Evolutionary conservation across 371 early-diverging fungal genomes (phyloP), one percentile per base, ranked within the genome.

Genomic region (Rhizopus sp.): DNA sequence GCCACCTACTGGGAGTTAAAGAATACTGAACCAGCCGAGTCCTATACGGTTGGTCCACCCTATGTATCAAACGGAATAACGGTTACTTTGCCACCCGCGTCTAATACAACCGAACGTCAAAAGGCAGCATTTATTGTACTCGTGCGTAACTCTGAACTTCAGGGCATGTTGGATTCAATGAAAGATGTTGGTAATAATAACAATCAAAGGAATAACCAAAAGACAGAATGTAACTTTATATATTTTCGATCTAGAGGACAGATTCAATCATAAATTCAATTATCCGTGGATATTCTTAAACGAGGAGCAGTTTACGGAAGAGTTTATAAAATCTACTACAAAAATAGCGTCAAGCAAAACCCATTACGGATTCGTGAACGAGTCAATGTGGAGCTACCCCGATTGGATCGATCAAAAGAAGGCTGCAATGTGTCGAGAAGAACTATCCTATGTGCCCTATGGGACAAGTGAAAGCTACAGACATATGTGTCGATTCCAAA

Each of bases 401-500:
- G 53, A 53, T 5, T 91, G 87, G 84, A 91, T 97, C 65, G 82
- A 95, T 67, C 71, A 82, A 68, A 53, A 75, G 5, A 69, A 69
- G 55, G 92, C 91, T 0, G 72, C 77, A 23, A 60, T 72, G 49
- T 46, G 57, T 15, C 77, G 91, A 60, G 67, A 80, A 31, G 52
- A 59, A 15, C 75, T 92, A 86, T 5, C 42, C 6, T 70, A 70
- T n/a, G 60, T 93, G n/a, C 88, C 92, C 6, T 95, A 97, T 67
- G 97, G 93, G 2, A 79, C 78, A 9, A 86, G 81, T 35, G 86
- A 90, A 62, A 86, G 92, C 7, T 98, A 98, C 70, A 86, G 96
- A 16, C 93, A 97, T 60, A 97, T 98, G 97, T 98, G 98, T 72
- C 80, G 93, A 59, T 85, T 88, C 57, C 75, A 81, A 53, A 69